Percentiles rank a stretch among this genome's conserved stretches.
Evolutionary conservation across 2,329 filamentous ascomycete species (phyloP).

Genomic region (Neonectria ditissima): DNA sequence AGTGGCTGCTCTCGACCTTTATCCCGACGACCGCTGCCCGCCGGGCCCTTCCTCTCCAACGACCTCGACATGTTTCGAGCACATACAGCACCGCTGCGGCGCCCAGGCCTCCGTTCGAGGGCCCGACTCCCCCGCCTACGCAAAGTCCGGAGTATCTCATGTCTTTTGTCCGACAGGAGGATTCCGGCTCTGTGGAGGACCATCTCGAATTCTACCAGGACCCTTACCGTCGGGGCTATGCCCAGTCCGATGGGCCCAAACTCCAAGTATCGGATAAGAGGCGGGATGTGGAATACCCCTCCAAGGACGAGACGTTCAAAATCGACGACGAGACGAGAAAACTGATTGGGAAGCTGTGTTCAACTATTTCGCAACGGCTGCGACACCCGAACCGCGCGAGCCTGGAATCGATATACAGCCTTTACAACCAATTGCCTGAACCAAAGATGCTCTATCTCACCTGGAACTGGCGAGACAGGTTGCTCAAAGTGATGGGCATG

Average conservation of each 20-base stretch:
- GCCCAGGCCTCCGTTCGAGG: slow-evolving; percentile 28
- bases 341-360: slow-evolving; percentile 54
- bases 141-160: slow-evolving; percentile 60
- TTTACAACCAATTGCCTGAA: slow-evolving; percentile 64
- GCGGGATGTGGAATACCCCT: slow-evolving; percentile 62
- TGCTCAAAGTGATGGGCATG: slow-evolving; percentile 77
- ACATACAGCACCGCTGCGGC: slow-evolving; percentile 45
- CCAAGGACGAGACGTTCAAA: slow-evolving; percentile 53
- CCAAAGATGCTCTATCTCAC: slow-evolving; percentile 64
- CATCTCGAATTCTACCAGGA: slow-evolving; percentile 65
- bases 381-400: slow-evolving; percentile 55
- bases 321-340: slow-evolving; percentile 51
- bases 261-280: slow-evolving; percentile 62
- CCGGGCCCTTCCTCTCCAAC: slow-evolving; percentile 23
- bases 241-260: slow-evolving; percentile 61
- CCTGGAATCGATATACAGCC: slow-evolving; percentile 60
- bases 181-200: slow-evolving; percentile 62
- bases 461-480: slow-evolving; percentile 66
- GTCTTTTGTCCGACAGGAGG: slow-evolving; percentile 63
- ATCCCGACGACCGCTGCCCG: slow-evolving; percentile 42
- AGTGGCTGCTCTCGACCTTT: slow-evolving; percentile 59
- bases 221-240: slow-evolving; percentile 66
- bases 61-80: slow-evolving; percentile 37
- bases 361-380: slow-evolving; percentile 55
- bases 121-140: slow-evolving; percentile 20